Evolutionary conservation across 108 stramenopile species (phyloP), one percentile per base, ranked within the genome.

Genomic region (Seminavis robusta): DNA sequence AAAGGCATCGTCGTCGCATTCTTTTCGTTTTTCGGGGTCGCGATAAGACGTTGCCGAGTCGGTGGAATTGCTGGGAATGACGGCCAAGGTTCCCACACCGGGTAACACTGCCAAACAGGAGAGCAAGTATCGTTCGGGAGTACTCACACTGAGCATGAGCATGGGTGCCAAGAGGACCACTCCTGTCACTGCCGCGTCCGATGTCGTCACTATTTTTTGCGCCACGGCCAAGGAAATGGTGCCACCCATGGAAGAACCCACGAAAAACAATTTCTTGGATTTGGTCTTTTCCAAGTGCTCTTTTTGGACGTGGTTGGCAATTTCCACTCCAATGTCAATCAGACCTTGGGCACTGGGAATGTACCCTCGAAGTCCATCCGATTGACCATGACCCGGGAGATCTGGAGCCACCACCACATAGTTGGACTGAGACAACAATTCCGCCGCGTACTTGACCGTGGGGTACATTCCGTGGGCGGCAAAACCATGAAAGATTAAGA

Each of bases 231-330:
- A 39, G 0, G 90, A 86, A 33, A 92, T 88, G 7, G 86, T 71
- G 7, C 90, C 90, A 21, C 90, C 90, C 86, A 92, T 84, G 47
- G 82, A 84, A 19, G 80, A 79, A 17, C 90, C 90, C 1, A 85
- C 58, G 8, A 92, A 59, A 48, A 84, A 77, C 2, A 84, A 29
- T 17, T 80, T 77, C 16, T 74, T 28, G 8, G 48, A 38, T 9
- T 38, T 24, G 16, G 49, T 44, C 8, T 48, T 39, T 4, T 55
- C 59, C 16, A 67, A 25, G 25, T 56, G 56, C 19, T 58, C 25
- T 24, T 32, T 48, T 20, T 20, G 28, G 0, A 81, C 87, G 53
- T 81, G 63, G 5, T 71, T 47, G 13, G 78, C 80, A 24, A 88
- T 72, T 5, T 59, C 64, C 19, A 69, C 36, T 5, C 79, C 90